Evolutionary conservation across 78 protist genomes (phyloP), one percentile per base, ranked within the genome.

Genomic region (Dictyostelium brefeldianum): DNA sequence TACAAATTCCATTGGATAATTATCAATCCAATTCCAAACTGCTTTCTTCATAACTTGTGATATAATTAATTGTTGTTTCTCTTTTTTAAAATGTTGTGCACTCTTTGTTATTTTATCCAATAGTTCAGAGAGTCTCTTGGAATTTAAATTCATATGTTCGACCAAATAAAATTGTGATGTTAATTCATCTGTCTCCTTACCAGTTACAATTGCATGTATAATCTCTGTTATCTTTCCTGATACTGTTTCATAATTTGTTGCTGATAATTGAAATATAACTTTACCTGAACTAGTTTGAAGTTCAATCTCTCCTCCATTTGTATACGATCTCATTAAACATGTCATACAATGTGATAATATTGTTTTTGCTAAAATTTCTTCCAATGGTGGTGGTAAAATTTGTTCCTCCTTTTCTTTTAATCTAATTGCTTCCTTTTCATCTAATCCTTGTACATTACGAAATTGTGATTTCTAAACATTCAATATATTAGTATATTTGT

Each of bases 21-120:
- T 69, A 29, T 91, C 81, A 29, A 91, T 91, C 96, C 96, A 91
- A 70, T 91, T 91, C 96, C 91, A 82, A n/a, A 92, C 87, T 73
- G 89, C 84, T 50, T 81, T 82, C 27, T 70, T 43, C 57, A 90
- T 17, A 14, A 80, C 89, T 15, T 81, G 89, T n/a, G 79, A 67
- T 5, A 90, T 20, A 12, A 90, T 62, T 18, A 90, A 69, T 75
- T 90, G 95, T 27, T 78, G 87, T 36, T 62, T 74, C 25, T 78
- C 89, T 50, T 91, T 91, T 51, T 80, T 91, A 20, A 91, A 81
- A 18, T 62, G 57, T 14, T 17, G 46, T 10, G 83, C 91, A 18
- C 71, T 27, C 50, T 56, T 74, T 6, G 89, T 80, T 0, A 91
- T 51, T 78, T 67, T 75, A 50, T 91, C 91, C 43, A 91, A 53